Evolutionary conservation across 495 filamentous ascomycete species (phyloP).

Genomic region (Podospora pseudopauciseta): DNA sequence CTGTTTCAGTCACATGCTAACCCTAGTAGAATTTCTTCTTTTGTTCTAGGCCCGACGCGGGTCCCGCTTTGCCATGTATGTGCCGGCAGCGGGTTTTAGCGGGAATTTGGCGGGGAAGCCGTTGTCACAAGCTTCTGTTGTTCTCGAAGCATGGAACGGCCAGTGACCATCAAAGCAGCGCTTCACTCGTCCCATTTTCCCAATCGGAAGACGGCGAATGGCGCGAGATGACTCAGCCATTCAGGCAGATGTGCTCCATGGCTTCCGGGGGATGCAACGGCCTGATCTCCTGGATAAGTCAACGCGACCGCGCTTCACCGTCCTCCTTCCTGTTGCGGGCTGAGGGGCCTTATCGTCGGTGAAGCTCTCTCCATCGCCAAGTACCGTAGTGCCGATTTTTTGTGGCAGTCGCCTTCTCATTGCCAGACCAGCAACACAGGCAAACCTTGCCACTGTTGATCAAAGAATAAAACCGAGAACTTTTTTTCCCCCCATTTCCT

Average conservation of each 20-base stretch:
- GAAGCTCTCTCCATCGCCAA: slow-evolving; percentile 1
- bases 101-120: not conserved
- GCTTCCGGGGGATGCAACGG: not conserved
- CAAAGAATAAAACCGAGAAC: not conserved
- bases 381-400: not conserved
- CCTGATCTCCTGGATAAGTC: slow-evolving; percentile 14
- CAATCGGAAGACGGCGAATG: slow-evolving; percentile 19
- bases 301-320: slow-evolving; percentile 7
- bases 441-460: slow-evolving; percentile 1
- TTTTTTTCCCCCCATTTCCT: not conserved
- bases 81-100: too few species aligned
- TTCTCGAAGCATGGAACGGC: not conserved
- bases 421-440: not conserved
- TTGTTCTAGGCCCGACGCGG: not conserved
- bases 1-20: not conserved
- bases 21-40: not conserved
- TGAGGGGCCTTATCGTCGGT: slow-evolving; percentile 5
- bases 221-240: slow-evolving; percentile 11
- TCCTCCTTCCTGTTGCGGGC: slow-evolving; percentile 21
- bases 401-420: slow-evolving; percentile 17
- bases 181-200: not conserved
- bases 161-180: not conserved
- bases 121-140: not conserved
- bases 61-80: not conserved
- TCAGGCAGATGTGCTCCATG: slow-evolving; percentile 4